Base-by-base conservation (phyloP, 257 asterid species). In the Nemophila menziesii region DNA sequence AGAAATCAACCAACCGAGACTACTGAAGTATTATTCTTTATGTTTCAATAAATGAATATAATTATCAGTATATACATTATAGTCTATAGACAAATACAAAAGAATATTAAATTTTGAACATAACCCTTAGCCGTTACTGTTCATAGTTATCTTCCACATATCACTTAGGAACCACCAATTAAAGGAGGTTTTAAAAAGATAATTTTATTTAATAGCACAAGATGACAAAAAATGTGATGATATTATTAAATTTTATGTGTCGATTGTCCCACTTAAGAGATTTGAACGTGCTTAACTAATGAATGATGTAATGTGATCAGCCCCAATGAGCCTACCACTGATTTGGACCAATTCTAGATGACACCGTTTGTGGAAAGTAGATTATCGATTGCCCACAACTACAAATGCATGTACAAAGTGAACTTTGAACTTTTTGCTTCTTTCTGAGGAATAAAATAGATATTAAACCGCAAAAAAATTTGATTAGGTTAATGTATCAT, bases 111-210 rank as follows among this genome's bases (percentile, higher is more conserved):
- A n/a, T n/a, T n/a, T n/a, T n/a, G n/a, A n/a, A n/a, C n/a, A n/a
- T n/a, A n/a, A n/a, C n/a, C n/a, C n/a, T n/a, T n/a, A n/a, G n/a
- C n/a, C n/a, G n/a, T n/a, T n/a, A n/a, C n/a, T n/a, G n/a, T n/a
- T n/a, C n/a, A n/a, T n/a, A n/a, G n/a, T n/a, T n/a, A n/a, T n/a
- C n/a, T n/a, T n/a, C n/a, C n/a, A n/a, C n/a, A n/a, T n/a, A n/a
- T n/a, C n/a, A n/a, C n/a, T n/a, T n/a, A 16, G 49, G 51, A 63
- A 60, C 48, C 46, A 53, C 43, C 51, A 62, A 24, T 48, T 40
- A 51, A 45, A 37, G 39, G 57, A 55, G 34, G 55, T 42, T 57
- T 44, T 19, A 43, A 44, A 18, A 64, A 68, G 93, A 73, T 82
- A 69, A 68, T 58, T 34, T n/a, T 69, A 66, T 10, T 56, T 58